Evolutionary conservation across 176 grass and related monocot genomes (phyloP).

Genomic region (Eragrostis curvula): DNA sequence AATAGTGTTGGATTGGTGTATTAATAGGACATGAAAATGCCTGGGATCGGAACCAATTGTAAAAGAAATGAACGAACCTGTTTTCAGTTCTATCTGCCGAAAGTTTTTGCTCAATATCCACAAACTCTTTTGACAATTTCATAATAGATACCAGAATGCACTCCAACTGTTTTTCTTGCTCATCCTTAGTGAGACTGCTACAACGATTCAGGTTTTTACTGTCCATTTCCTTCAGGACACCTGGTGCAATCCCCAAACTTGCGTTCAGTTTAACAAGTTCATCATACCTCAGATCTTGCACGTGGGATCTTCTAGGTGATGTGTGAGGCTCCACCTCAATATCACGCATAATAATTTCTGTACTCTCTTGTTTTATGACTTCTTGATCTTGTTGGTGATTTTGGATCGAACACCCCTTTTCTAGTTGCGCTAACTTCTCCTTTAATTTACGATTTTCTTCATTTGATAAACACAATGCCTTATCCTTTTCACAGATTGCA

Average conservation of each 20-base stretch:
- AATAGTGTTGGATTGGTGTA: background rate
- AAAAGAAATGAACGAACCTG: slow-evolving; percentile 50
- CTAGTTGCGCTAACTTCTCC: slow-evolving; percentile 48
- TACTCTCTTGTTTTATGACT: slow-evolving; percentile 54
- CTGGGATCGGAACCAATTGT: background rate
- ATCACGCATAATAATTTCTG: slow-evolving; percentile 55
- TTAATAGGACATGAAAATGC: background rate
- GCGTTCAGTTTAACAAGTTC: slow-evolving; percentile 52
- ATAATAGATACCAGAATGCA: slow-evolving; percentile 66
- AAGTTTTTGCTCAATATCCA: slow-evolving; percentile 61
- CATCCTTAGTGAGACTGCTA: slow-evolving; percentile 51
- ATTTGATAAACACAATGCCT: slow-evolving; percentile 50
- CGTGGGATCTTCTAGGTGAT: slow-evolving; percentile 41
- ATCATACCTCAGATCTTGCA: slow-evolving; percentile 35
- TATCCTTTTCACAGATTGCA: slow-evolving; percentile 62
- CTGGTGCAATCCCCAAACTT: slow-evolving; percentile 38
- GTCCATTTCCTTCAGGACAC: slow-evolving; percentile 37
- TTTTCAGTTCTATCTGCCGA: slow-evolving; percentile 51
- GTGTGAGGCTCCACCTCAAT: slow-evolving; percentile 43
- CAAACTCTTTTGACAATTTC: slow-evolving; percentile 78
- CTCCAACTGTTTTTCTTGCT: slow-evolving; percentile 70
- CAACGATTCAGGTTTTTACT: slow-evolving; percentile 33
- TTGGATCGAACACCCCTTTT: slow-evolving; percentile 30
- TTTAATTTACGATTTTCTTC: slow-evolving; percentile 73
- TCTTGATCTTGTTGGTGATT: slow-evolving; percentile 48